Conservation (phyloP, 352 stramenopile species). For the Phytophthora tubulina region DNA sequence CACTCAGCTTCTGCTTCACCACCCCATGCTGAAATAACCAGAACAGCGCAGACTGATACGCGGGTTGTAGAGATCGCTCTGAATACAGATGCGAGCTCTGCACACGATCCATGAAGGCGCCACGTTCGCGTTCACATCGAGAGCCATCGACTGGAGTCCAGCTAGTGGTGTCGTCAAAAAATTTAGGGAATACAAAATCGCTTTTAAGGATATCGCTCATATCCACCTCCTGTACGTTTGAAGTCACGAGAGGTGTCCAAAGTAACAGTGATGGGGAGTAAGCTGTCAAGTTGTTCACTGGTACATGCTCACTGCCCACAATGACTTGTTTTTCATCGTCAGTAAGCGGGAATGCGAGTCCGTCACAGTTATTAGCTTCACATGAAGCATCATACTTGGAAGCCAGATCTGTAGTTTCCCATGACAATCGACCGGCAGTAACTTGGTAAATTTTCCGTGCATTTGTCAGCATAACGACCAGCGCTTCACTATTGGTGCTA, state of each 20-base stretch:
- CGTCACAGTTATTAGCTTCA: constrained; percentile 39
- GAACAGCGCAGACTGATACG: constrained; percentile 59
- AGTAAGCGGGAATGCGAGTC: constrained; percentile 39
- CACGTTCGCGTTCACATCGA: constrained; percentile 58
- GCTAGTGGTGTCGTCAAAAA: constrained; percentile 44
- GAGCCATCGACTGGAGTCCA: constrained; percentile 47
- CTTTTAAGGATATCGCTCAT: constrained; percentile 56
- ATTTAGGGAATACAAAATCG: constrained; percentile 64
- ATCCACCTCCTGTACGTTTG: constrained; percentile 66
- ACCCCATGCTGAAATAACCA: constrained; percentile 63
- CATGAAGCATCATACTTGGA: constrained; percentile 43
- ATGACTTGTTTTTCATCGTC: constrained; percentile 33
- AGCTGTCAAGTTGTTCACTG: constrained; percentile 37
- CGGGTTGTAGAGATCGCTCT: constrained; percentile 56
- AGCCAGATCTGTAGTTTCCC: constrained; percentile 47
- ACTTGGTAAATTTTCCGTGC: constrained; percentile 57
- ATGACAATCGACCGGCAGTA: constrained; percentile 56
- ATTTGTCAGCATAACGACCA: constrained; percentile 52
- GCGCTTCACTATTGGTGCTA: constrained; percentile 4
- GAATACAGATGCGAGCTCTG: constrained; percentile 60
- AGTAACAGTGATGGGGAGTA: constrained; percentile 41
- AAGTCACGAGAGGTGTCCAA: constrained; percentile 53
- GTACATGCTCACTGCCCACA: constrained; percentile 43
- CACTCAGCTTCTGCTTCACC: constrained; percentile 37
- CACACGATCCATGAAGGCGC: constrained; percentile 51